A percentile compares a stretch with the other conserved stretches of the same genome.
Evolutionary conservation across 106 monocot genomes (phyloP).

Genomic region (Dendrobium catenatum): DNA sequence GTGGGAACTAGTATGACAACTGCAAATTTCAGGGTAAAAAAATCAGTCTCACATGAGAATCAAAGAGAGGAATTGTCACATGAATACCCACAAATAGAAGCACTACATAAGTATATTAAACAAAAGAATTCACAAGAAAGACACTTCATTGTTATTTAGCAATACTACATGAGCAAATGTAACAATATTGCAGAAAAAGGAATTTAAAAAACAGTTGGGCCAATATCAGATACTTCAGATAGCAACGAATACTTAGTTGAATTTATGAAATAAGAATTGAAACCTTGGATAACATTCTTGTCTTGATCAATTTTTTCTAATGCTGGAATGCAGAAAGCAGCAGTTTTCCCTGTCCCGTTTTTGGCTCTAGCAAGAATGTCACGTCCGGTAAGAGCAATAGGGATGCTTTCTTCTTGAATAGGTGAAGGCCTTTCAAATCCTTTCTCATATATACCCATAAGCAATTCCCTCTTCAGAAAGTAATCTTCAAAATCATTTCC

Average conservation of each 20-base stretch:
- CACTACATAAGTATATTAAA: background rate
- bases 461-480: constrained; percentile 85
- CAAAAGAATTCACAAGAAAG: too few relatives aligned
- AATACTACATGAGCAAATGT: too few relatives aligned
- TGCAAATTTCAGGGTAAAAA: constrained; percentile 11
- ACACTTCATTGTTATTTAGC: too few relatives aligned
- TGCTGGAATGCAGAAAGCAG: constrained; percentile 92
- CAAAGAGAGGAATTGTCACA: background rate
- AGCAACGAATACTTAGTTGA: background rate
- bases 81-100: background rate
- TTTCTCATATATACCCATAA: constrained; percentile 96
- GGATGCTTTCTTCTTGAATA: constrained; percentile 96
- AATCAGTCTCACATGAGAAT: background rate
- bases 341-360: constrained; percentile 97
- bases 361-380: constrained; percentile 95
- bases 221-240: background rate
- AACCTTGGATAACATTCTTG: constrained; percentile 85
- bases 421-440: constrained; percentile 95
- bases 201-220: too few relatives aligned
- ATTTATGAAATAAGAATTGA: background rate
- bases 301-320: constrained; percentile 94
- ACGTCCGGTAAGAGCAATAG: constrained; percentile 85
- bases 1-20: constrained; percentile 94
- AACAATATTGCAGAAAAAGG: too few relatives aligned
- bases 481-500: constrained; percentile 99